These are phyloP conservation scores for Begonia peltatifolia DNA, from an alignment of 306 rosid genomes.

Conservation along the genomic window DNA sequence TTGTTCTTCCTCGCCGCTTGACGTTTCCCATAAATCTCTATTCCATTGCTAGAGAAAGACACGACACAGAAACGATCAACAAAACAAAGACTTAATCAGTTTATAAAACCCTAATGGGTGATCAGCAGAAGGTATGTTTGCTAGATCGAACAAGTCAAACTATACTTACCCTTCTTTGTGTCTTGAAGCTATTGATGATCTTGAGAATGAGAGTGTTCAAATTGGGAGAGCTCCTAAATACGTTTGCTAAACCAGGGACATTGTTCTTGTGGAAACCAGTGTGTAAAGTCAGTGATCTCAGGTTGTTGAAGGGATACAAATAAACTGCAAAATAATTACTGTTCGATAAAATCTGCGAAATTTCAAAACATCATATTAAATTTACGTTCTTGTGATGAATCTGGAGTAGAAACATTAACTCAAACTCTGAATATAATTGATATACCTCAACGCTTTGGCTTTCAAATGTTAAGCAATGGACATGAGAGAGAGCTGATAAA, in stretches of 20 bases:
- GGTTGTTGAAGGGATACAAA: constrained; percentile 47
- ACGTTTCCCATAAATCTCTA: constrained; percentile 52
- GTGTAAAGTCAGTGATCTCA: constrained; percentile 40
- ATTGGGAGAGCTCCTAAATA: constrained; percentile 47
- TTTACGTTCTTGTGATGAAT: too few species aligned
- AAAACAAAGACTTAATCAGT: not conserved
- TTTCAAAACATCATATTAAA: too few species aligned
- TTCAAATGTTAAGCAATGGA: constrained; percentile 30
- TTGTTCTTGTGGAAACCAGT: constrained; percentile 48
- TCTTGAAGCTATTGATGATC: constrained; percentile 28
- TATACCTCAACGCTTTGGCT: constrained; percentile 52
- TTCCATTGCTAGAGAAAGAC: constrained; percentile 47
- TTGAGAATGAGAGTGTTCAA: constrained; percentile 42
- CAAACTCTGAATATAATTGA: not conserved
- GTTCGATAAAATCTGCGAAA: constrained; percentile 57
- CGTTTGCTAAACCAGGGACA: constrained; percentile 40
- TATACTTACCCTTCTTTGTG: constrained; percentile 44
- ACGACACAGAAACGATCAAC: not conserved
- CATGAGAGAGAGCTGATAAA: constrained; percentile 38
- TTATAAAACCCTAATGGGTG: too few species aligned
- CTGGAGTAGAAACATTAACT: not conserved
- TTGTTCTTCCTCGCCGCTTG: constrained; percentile 41
- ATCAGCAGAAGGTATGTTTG: too few species aligned
- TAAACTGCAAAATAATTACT: constrained; percentile 24
- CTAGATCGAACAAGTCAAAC: not conserved